Base-by-base conservation (phyloP, 2,329 filamentous ascomycete genomes). In the Pseudocercospora macadamiae region DNA sequence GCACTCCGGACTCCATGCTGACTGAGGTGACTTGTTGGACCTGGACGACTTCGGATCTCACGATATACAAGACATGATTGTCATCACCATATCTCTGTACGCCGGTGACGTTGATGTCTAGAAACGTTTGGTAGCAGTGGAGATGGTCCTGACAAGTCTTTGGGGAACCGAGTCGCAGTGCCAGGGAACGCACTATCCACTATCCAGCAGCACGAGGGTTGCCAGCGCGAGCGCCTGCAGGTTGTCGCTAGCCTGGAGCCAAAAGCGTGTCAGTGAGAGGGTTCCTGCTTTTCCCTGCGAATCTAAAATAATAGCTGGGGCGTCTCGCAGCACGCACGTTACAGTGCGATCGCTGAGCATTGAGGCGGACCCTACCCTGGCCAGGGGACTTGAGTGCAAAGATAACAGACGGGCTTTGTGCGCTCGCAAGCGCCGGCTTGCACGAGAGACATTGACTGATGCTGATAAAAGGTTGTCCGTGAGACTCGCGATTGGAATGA, bases 221-320 rank as follows among this genome's bases (percentile, higher is more conserved):
- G 36, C 36, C 36, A 39, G 36, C 39, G 39, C 39, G 54, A 57
- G 54, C 54, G 44, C 12, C 54, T 57, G 54, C 45, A 57, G 54
- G 54, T 51, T 16, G 42, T 51, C 26, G 28, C 45, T 57, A 57
- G 54, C 54, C 45, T 26, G 6, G 19, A 12, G 45, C 45, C 23
- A 3, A 26, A 28, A 49, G 8, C 19, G 25, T n/a, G 12, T 34
- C 32, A 14, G 42, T 26, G 51, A 5, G 25, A 42, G 16, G 10
- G 42, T 55, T 55, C 30, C 53, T 55, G 53, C 53, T 55, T 55
- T 30, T 21, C 36, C 39, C 21, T 18, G 42, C 52, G 26, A 28
- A 28, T 19, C 37, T 54, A 54, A 48, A 37, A 48, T 23, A 44
- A 44, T 44, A 19, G 12, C 19, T 37, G 36, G 6, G 36, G n/a